Conservation (phyloP, 2,329 filamentous ascomycete genomes). For the Tolypocladium ovalisporum region DNA sequence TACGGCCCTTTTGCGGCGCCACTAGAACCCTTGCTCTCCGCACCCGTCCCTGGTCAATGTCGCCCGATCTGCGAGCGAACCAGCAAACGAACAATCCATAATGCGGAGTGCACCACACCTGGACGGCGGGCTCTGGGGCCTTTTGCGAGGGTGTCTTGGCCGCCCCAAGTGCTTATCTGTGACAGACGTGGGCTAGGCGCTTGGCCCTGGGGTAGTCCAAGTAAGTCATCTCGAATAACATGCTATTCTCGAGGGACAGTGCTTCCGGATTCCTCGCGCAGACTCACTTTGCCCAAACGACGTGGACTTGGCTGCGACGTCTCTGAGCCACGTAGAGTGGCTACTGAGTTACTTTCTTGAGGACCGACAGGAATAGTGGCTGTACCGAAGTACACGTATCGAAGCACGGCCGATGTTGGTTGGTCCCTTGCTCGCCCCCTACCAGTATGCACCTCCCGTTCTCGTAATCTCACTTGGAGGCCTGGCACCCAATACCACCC, state of each 20-base stretch:
- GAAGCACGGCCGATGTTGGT: not conserved
- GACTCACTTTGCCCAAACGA: no score
- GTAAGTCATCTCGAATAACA: no score
- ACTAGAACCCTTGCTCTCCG: not conserved
- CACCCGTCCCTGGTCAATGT: not conserved
- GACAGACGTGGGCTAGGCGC: no score
- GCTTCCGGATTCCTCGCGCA: no score
- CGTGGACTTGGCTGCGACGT: no score
- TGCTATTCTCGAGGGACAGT: no score
- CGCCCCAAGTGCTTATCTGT: not conserved
- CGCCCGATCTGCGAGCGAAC: not conserved
- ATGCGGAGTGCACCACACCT: not conserved
- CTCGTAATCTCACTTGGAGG: not conserved
- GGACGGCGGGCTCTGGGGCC: not conserved
- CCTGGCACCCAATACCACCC: not conserved
- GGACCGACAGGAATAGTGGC: no score
- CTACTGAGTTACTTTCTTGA: no score
- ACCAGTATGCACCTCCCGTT: not conserved
- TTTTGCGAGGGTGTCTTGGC: not conserved
- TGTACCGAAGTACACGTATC: no score
- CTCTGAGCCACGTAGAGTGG: not conserved
- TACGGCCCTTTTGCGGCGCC: not conserved
- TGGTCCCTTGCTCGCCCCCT: not conserved
- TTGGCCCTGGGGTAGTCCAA: no score
- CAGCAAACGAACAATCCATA: not conserved